These are phyloP conservation scores for Rhizodiscina lignyota DNA, from an alignment of 495 filamentous ascomycete species.

Conservation along the genomic window DNA sequence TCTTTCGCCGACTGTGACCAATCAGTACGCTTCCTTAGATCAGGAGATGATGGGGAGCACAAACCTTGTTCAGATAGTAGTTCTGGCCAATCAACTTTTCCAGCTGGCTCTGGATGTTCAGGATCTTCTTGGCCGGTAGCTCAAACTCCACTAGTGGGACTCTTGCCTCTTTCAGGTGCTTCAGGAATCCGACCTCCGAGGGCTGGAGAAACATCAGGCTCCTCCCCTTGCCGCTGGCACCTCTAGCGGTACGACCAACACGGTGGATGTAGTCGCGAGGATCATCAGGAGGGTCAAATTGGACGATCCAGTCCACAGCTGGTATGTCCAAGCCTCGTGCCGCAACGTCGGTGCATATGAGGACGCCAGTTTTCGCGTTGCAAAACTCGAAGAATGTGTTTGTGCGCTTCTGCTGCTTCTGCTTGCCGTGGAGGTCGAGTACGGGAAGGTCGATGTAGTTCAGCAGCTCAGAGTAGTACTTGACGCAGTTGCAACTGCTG, in stretches of 20 bases:
- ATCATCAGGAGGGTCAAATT: constrained; percentile 85
- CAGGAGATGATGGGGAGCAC: constrained; percentile 4
- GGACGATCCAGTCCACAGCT: constrained; percentile 86
- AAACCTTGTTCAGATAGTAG: constrained; percentile 85
- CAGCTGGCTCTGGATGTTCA: constrained; percentile 87
- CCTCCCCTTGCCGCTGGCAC: constrained; percentile 64
- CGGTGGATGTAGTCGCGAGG: constrained; percentile 91
- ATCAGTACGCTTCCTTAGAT: not conserved
- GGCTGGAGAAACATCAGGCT: constrained; percentile 87
- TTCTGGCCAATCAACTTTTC: constrained; percentile 88
- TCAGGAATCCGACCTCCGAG: constrained; percentile 79
- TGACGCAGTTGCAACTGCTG: constrained; percentile 83
- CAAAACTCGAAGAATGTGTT: constrained; percentile 98
- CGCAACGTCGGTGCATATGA: constrained; percentile 95
- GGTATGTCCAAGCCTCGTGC: constrained; percentile 90
- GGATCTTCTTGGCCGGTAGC: constrained; percentile 78
- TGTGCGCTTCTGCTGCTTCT: constrained; percentile 94
- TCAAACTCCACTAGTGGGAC: constrained; percentile 94
- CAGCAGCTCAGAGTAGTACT: constrained; percentile 83
- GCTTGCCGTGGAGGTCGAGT: constrained; percentile 76
- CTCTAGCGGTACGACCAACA: constrained; percentile 86
- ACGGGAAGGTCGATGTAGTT: constrained; percentile 95
- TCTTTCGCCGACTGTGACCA: constrained; percentile 42
- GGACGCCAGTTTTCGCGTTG: constrained; percentile 75
- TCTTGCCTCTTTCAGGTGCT: constrained; percentile 77